Conservation (phyloP, 2,329 filamentous ascomycete species). For the Fusarium hostae region DNA sequence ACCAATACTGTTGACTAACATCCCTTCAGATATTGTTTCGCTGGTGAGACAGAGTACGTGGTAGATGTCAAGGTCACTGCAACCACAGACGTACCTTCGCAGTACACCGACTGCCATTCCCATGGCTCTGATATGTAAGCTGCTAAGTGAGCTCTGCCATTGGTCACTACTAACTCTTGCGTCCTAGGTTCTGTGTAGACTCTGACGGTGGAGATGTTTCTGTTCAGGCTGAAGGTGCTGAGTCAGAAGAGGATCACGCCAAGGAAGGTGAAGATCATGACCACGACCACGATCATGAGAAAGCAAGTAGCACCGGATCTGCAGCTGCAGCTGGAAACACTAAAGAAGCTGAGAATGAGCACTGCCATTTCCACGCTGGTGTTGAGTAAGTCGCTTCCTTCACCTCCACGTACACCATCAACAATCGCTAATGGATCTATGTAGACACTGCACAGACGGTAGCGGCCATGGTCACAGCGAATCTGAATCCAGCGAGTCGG, state of each 20-base stretch:
- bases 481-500: constrained; percentile 21
- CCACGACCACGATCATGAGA: constrained; percentile 22
- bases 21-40: constrained; percentile 56
- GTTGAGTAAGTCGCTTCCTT: constrained; percentile 69
- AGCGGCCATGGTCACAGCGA: constrained; percentile 52
- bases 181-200: constrained; percentile 69
- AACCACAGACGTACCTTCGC: constrained; percentile 65
- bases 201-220: constrained; percentile 70
- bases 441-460: constrained; percentile 67
- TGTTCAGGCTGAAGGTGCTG: constrained; percentile 55
- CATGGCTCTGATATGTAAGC: constrained; percentile 68
- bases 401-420: not conserved
- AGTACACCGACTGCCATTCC: constrained; percentile 73
- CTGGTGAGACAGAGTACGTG: constrained; percentile 55
- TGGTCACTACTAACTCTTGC: constrained; percentile 2
- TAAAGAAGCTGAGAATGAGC: constrained; percentile 45
- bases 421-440: constrained; percentile 3
- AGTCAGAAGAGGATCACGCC: constrained; percentile 34
- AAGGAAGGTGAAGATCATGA: constrained; percentile 31
- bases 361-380: constrained; percentile 80
- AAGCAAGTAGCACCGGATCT: constrained; percentile 14
- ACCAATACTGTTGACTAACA: constrained; percentile 7
- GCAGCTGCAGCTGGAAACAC: constrained; percentile 5
- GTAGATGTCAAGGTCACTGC: constrained; percentile 62
- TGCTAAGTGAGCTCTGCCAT: not conserved